phyloP scores from a whole-genome alignment of 352 stramenopile species.

The Thalassiosira livingstoniorum region DNA sequence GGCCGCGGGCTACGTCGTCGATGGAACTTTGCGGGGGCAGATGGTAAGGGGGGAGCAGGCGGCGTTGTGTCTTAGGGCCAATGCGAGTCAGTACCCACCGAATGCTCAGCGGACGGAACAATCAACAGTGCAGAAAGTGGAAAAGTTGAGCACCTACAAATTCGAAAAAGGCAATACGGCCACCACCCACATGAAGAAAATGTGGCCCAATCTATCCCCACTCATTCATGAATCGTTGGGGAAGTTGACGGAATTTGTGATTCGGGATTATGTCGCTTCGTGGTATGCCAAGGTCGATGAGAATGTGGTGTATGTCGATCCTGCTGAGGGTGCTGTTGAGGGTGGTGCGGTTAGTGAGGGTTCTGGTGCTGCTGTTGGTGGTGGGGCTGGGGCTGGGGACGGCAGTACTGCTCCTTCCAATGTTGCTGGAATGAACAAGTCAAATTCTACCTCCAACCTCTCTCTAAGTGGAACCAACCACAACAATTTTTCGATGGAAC shows the following conservation, averaged over 20 bases:
- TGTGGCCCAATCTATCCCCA: slow-evolving; percentile 77
- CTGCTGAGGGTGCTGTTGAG: background rate
- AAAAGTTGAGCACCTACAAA: slow-evolving; percentile 45
- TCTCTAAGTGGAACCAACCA: too few species aligned
- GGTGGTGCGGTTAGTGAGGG: background rate
- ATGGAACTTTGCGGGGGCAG: slow-evolving; percentile 59
- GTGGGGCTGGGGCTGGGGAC: background rate
- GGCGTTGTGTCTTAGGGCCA: slow-evolving; percentile 14
- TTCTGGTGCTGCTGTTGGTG: background rate
- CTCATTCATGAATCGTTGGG: slow-evolving; percentile 73
- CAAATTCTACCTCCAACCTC: too few species aligned
- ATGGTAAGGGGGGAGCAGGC: slow-evolving; percentile 63
- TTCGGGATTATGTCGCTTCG: slow-evolving; percentile 78
- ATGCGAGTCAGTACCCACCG: slow-evolving; percentile 22
- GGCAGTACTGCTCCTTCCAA: background rate
- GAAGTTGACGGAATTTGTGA: slow-evolving; percentile 79
- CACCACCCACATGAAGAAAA: slow-evolving; percentile 55
- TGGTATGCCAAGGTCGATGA: slow-evolving; percentile 66
- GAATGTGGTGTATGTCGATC: slow-evolving; percentile 40
- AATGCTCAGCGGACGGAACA: background rate
- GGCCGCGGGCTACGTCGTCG: slow-evolving; percentile 74
- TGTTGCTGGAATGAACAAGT: too few species aligned
- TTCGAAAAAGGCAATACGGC: slow-evolving; percentile 59
- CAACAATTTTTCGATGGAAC: too few species aligned
- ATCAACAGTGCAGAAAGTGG: background rate